phyloP scores from a whole-genome alignment of 192 early-diverging fungal species.

The Backusella tuberculispora region DNA sequence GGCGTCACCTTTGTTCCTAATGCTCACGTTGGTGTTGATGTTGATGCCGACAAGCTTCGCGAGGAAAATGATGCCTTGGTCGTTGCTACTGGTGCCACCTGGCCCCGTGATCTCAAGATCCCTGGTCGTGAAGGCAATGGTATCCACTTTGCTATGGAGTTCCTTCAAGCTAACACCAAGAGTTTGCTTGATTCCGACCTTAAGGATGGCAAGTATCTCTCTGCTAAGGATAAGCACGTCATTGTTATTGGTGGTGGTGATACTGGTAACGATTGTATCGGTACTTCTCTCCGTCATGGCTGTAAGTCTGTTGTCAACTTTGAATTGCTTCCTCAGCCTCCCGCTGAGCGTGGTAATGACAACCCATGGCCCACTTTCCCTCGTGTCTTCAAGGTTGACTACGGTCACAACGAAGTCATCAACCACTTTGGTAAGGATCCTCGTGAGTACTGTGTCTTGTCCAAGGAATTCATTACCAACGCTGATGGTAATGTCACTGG shows the following conservation, averaged over 20 bases:
- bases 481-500: slow-evolving; percentile 82
- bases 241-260: slow-evolving; percentile 99
- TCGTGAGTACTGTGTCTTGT: slow-evolving; percentile 91
- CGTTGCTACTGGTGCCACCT: slow-evolving; percentile 94
- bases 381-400: slow-evolving; percentile 93
- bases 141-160: slow-evolving; percentile 99
- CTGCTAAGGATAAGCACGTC: slow-evolving; percentile 90
- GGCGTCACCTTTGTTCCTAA: slow-evolving; percentile 89
- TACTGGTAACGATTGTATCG: slow-evolving; percentile 97
- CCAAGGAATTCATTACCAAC: slow-evolving; percentile 93
- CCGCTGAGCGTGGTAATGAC: slow-evolving; percentile 76
- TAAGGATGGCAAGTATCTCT: slow-evolving; percentile 74
- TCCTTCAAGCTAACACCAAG: slow-evolving; percentile 89
- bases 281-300: slow-evolving; percentile 90
- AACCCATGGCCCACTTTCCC: slow-evolving; percentile 99
- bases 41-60: slow-evolving; percentile 70
- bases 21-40: slow-evolving; percentile 86
- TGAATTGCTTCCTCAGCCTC: slow-evolving; percentile 95
- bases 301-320: slow-evolving; percentile 92
- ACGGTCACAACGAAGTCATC: slow-evolving; percentile 93
- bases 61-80: slow-evolving; percentile 80
- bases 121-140: slow-evolving; percentile 86
- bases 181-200: slow-evolving; percentile 81
- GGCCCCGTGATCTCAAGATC: slow-evolving; percentile 95
- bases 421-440: slow-evolving; percentile 93